Base-by-base conservation (phyloP, 768 basidiomycete species). In the Pholiota molesta region DNA sequence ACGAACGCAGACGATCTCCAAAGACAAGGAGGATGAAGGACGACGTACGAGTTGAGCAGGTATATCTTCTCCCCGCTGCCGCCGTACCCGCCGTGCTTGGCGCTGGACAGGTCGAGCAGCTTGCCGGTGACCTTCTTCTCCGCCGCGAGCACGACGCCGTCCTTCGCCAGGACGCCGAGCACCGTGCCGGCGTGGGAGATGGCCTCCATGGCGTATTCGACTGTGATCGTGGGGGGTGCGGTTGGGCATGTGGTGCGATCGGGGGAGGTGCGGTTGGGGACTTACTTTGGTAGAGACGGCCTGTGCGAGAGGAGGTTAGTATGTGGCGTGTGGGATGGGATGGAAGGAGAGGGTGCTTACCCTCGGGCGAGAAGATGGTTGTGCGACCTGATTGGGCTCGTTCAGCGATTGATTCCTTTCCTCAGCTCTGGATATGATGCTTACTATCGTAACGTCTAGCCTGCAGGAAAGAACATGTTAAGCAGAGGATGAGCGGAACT, bases 121-220 rank as follows among this genome's bases (percentile, higher is more conserved):
- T 99, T 99, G 47, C 95, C 95, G 0, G 97, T 99, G 31, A 99
- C 95, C 77, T 97, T 97, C 85, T 97, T 97, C 84, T 99, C 93
- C 6, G 91, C 95, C 0, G 93, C 95, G 2, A 97, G 82, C 9
- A 97, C 93, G 17, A 97, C 91, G 0, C 95, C 95, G 65, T 95
- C 92, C 68, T 87, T 91, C 29, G 95, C 94, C 29, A 96, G 83
- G 59, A 96, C 90, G 44, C 94, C 95, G n/a, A 97, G 86, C 49
- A 97, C 95, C 44, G 94, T 92, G 57, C 94, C 94, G 19, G 94
- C 95, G 70, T 95, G 92, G 29, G 95, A 97, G 82, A 99, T 98
- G 61, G 95, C 95, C 74, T 99, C 97, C 94, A 99, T 97, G 47
- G 97, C 97, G 85, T 99, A 99, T 80, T 99, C 97, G 81, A 99